Base-by-base conservation (phyloP, 2,329 filamentous ascomycete genomes). In the Calonectria fujianensis region DNA sequence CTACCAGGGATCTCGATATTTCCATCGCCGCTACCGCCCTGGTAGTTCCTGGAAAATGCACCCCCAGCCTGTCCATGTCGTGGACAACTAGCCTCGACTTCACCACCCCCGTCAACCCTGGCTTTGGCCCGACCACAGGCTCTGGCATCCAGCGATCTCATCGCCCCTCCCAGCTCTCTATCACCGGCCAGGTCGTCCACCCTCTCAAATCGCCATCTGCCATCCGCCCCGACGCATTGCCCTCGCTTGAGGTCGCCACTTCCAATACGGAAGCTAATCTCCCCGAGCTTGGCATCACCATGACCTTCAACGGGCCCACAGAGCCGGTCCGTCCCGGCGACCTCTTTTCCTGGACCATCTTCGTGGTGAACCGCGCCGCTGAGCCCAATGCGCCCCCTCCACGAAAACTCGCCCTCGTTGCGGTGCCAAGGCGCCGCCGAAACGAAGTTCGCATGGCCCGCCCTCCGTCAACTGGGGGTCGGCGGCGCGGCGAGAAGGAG, bases 51-150 rank as follows among this genome's bases (percentile, higher is more conserved):
- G 86, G 88, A 16, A 81, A 86, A 13, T 95, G 93, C 82, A 89
- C 87, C 20, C 93, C 94, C 10, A 85, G 86, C 52, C 89, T 95
- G 64, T 86, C 84, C 68, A 93, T 95, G 88, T 86, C 90, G 7
- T 95, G 94, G 94, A 91, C 89, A 68, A 93, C 93, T 24, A 86
- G 88, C 8, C 87, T 95, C 54, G 94, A 95, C 84, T 95, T 95
- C 82, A 92, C 92, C 51, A 87, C 89, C 37, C 91, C 91, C 41
- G 88, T 93, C 67, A 93, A 93, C 80, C 91, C 92, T 3, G 90
- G 90, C 59, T 93, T 92, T 80, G 91, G 91, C 74, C 85, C 87
- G 64, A 86, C 88, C 50, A 84, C 87, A 59, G 87, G 89, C 59
- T 88, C 89, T 70, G 90, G 89, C 76, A 92, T 93, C 78, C 90